Percentiles rank a stretch among this genome's conserved stretches.
These are phyloP conservation scores for Calocybe gangraenosa DNA, from an alignment of 768 basidiomycete genomes.

Conservation along the genomic window DNA sequence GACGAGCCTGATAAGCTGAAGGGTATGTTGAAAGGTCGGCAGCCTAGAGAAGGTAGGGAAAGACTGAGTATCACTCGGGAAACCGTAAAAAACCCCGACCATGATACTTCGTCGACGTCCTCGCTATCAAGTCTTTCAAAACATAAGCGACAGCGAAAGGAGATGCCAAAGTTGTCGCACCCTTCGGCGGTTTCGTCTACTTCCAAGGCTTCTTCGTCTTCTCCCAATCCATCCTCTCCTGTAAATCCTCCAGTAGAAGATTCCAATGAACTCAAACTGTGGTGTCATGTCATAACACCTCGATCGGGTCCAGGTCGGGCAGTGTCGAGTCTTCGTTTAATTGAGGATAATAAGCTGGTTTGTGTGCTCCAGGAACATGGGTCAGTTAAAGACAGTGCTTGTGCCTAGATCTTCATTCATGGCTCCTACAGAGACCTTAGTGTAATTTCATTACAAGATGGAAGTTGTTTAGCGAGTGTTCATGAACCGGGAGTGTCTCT, in stretches of 20 bases:
- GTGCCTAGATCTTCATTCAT: slow-evolving; percentile 7
- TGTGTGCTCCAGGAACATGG: slow-evolving; percentile 61
- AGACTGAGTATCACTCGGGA: slow-evolving; percentile 3
- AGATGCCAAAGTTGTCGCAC: slow-evolving; percentile 34
- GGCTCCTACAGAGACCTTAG: slow-evolving; percentile 44
- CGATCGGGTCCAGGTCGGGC: slow-evolving; percentile 31
- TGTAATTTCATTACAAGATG: slow-evolving; percentile 52
- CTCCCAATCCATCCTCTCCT: slow-evolving; percentile 34
- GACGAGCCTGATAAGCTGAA: slow-evolving; percentile 76
- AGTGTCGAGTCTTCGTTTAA: slow-evolving; percentile 42
- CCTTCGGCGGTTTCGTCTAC: slow-evolving; percentile 45
- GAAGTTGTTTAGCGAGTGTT: slow-evolving; percentile 27
- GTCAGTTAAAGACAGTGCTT: slow-evolving; percentile 33
- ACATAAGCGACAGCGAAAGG: slow-evolving; percentile 24
- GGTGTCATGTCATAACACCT: slow-evolving; percentile 47
- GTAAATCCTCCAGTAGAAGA: slow-evolving; percentile 21
- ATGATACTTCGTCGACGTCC: slow-evolving; percentile 19
- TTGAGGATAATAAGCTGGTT: slow-evolving; percentile 39
- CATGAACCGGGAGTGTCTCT: slow-evolving; percentile 23
- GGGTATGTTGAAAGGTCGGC: slow-evolving; percentile 59
- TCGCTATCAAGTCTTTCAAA: slow-evolving; percentile 21
- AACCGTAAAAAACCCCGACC: neutral
- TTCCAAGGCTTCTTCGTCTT: slow-evolving; percentile 28
- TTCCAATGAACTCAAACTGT: slow-evolving; percentile 25
- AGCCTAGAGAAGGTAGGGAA: slow-evolving; percentile 32